Evolutionary conservation across 139 green algal genomes (phyloP), one percentile per base, ranked within the genome.

Genomic region (Chlorella sp.): DNA sequence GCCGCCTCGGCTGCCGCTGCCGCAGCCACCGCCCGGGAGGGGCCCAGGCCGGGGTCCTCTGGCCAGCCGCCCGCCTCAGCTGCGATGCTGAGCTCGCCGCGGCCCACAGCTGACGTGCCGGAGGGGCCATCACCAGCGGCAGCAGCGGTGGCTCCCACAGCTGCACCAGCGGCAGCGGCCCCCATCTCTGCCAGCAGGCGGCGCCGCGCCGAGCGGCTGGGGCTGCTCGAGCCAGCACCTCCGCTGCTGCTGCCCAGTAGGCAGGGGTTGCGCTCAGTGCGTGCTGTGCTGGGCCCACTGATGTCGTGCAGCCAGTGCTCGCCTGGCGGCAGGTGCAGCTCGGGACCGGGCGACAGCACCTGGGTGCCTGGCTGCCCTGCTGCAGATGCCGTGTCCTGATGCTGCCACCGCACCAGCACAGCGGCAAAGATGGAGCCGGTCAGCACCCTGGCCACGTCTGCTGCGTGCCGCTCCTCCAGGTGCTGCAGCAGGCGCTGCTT

Each of bases 361-460:
- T 28, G 22, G 16, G 2, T 60, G 11, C 58, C 11, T 6, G n/a
- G 40, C 56, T 51, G 58, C 51, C 38, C 43, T 48, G 79, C 64
- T 34, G n/a, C 41, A 48, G 56, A 20, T 36, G 51, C 48, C 34
- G 17, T 24, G 26, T 22, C 64, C 13, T 44, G 40, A 41, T 65
- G 32, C 34, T 41, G 16, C 67, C 46, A 34, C n/a, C 30, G 51
- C 1, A 36, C 36, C 43, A 84, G 65, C 67, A 84, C 80, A 1
- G 62, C 44, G 24, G 62, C 32, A 43, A 84, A 84, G 64, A 84
- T 84, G 65, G 81, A 19, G 26, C 26, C 30, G 36, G 81, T 80
- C 48, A 80, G 68, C 43, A 85, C 68, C 1, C 67, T 28, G 0
- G 81, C 48, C 68, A 85, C 68, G 22, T 85, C 81, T 1, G 81